Evolutionary conservation across 2,329 filamentous ascomycete genomes (phyloP).

Genomic region (Ophiostoma ulmi): DNA sequence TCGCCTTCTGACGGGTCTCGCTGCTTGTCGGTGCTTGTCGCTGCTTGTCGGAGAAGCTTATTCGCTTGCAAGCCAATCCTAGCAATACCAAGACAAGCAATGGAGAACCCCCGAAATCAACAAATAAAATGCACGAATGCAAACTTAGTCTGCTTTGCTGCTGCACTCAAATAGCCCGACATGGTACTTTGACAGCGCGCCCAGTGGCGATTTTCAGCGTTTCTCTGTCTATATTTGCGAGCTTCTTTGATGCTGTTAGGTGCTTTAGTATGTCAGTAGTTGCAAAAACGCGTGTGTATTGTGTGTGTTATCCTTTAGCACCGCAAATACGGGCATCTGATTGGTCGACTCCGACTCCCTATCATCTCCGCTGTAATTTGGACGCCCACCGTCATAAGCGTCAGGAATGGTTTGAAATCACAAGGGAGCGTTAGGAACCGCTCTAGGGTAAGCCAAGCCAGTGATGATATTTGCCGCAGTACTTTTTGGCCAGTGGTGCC

Average conservation of each 20-base stretch:
- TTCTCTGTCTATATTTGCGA: neutral
- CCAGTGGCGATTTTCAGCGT: neutral
- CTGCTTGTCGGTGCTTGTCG: neutral
- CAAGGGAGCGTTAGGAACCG: neutral
- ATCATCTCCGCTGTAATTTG: too few relatives aligned
- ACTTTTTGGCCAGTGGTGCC: neutral
- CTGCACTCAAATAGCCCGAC: neutral
- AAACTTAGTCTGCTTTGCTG: neutral
- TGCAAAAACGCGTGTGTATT: too few relatives aligned
- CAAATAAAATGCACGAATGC: neutral
- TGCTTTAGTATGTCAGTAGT: neutral
- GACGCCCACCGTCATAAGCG: neutral
- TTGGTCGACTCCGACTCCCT: too few relatives aligned
- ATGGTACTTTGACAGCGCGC: neutral
- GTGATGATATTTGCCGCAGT: neutral
- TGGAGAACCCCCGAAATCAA: neutral
- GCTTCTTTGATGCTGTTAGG: neutral
- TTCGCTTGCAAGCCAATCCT: neutral
- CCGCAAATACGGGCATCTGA: too few relatives aligned
- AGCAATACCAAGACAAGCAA: slow-evolving; percentile 2
- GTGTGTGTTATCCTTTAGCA: too few relatives aligned
- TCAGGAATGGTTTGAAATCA: neutral
- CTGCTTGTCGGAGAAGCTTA: slow-evolving; percentile 10
- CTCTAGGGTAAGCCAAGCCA: neutral
- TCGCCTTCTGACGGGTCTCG: neutral